Base-by-base conservation (phyloP, 208 protist genomes). In the Acanthamoeba healyi region DNA sequence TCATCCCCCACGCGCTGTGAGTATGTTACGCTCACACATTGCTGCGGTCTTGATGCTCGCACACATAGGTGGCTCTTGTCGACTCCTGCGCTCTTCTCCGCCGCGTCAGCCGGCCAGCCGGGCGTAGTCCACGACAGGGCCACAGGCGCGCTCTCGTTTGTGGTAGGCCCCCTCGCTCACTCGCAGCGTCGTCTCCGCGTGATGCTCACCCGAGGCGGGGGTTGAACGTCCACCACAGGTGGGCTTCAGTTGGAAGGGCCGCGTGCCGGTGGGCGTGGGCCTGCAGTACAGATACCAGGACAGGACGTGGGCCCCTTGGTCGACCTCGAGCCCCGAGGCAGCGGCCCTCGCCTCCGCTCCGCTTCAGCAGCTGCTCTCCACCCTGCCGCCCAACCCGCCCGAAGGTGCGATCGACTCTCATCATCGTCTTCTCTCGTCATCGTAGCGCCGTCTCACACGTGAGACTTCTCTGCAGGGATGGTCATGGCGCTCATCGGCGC, bases 251-350 rank as follows among this genome's bases (percentile, higher is more conserved):
- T 79, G 70, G 70, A 38, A 44, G 38, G 70, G 38, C 70, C 17
- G 36, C 22, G 34, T 79, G 36, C 32, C 7, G 38, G 36, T 46
- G 3, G 70, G 70, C 36, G 36, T 79, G 34, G 70, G 70, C 19
- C 38, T 79, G 70, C 70, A 79, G 38, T 79, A 46, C 36, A 42
- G 70, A 24, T 79, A 79, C 38, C 70, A 77, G 67, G 67, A 77
- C 32, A 36, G 19, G 22, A n/a, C 67, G 36, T 77, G 67, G 67
- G 67, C 38, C 19, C 34, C 36, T 42, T 77, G 67, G 67, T 1
- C 38, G 0, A 1, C 67, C 3, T 2, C n/a, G 3, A 29, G 36
- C 10, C 24, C 17, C 15, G 65, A 34, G 65, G 36, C 65, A 3
- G 65, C 65, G 10, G n/a, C 24, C 15, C 26, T 7, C 58, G n/a